Evolutionary conservation across 257 asterid species (phyloP).

Genomic region (Nicotiana tomentosiformis): DNA sequence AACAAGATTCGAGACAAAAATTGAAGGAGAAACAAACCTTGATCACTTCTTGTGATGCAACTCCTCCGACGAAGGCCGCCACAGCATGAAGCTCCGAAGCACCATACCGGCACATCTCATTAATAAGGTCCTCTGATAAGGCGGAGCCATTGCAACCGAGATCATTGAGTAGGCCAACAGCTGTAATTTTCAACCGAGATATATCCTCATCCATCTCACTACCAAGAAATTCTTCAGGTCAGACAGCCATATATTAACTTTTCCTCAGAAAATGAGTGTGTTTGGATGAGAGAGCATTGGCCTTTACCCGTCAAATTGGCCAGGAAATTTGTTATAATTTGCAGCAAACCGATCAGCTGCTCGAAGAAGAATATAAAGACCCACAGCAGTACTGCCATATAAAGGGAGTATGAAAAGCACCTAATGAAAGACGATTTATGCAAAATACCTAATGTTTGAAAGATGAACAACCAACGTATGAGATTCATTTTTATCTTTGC

Average conservation of each 20-base stretch:
- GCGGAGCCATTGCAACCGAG: conserved; percentile 76
- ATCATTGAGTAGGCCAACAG: conserved; percentile 63
- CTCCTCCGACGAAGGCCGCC: conserved; percentile 89
- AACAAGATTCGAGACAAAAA: not conserved
- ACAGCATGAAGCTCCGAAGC: conserved; percentile 94
- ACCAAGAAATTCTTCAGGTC: conserved; percentile 18
- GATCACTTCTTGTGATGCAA: conserved; percentile 95
- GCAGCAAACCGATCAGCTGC: conserved; percentile 93
- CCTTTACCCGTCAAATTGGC: conserved; percentile 86
- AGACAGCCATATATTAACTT: conserved; percentile 1
- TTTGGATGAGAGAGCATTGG: not conserved
- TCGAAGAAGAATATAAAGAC: conserved; percentile 85
- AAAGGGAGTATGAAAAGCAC: conserved; percentile 9
- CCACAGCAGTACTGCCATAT: conserved; percentile 64
- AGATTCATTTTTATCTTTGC: too few species aligned
- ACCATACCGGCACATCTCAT: conserved; percentile 95
- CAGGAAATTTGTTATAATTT: conserved; percentile 75
- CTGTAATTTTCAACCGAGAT: conserved; percentile 82
- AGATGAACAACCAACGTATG: not conserved
- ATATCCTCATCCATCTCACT: conserved; percentile 97
- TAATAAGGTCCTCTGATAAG: conserved; percentile 82
- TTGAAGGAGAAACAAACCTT: conserved; percentile 37
- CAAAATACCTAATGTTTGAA: conserved; percentile 11
- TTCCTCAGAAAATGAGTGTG: not conserved
- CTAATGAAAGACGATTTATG: conserved; percentile 10